Evolutionary conservation across 257 asterid genomes (phyloP), one percentile per base, ranked within the genome.

Genomic region (Jacaranda copaia): DNA sequence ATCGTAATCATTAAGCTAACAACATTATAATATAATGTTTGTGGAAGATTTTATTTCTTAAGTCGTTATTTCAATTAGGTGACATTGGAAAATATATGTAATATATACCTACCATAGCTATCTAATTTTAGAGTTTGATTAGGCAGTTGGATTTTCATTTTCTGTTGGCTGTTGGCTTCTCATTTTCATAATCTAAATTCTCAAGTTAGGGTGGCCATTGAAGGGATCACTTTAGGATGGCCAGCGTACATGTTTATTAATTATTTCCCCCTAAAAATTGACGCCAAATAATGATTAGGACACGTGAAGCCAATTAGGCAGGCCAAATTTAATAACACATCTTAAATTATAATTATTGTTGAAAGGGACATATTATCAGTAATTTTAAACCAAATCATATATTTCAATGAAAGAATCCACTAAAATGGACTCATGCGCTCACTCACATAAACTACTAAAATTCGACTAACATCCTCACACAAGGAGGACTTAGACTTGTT

Each of bases 61-160:
- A 25, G 32, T 25, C 32, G 32, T 25, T 25, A 25, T 25, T 25
- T 25, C 32, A 25, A 25, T 25, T 25, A 25, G 32, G 32, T 25
- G 32, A 2, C 32, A 25, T 25, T 25, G 32, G 32, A 25, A 25
- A 25, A 25, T 25, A 25, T 0, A 25, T 25, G 32, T 25, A 25
- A 25, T 25, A 25, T 25, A 25, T 25, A 25, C 32, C 32, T 25
- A 25, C 32, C 32, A 25, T 25, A 25, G 32, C 32, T 25, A 25
- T 25, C 32, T 25, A 25, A 25, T 25, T 25, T 46, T 45, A 18
- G 39, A 14, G 74, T 63, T 55, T 10, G 39, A 14, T 10, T 65
- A 9, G 75, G 78, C 70, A 13, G 82, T 49, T 81, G 81, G 73
- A 58, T 81, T 77, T 70, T 81, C 85, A 19, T 77, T 76, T 81